Conservation (phyloP, 257 asterid species). For the Solanum sejunctum region DNA sequence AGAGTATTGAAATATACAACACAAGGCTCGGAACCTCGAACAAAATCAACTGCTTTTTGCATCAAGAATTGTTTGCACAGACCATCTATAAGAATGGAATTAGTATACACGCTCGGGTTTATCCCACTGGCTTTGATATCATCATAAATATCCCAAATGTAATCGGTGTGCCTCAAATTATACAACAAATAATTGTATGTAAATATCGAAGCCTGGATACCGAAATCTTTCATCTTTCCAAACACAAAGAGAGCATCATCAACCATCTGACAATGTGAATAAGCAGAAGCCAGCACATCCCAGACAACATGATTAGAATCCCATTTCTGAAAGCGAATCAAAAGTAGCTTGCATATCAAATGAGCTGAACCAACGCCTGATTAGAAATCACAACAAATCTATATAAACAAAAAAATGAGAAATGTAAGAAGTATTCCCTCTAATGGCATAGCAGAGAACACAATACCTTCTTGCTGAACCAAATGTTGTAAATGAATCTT, state of each 20-base stretch:
- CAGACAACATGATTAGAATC: slow-evolving; percentile 38
- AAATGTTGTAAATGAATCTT: slow-evolving; percentile 39
- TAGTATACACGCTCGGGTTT: slow-evolving; percentile 35
- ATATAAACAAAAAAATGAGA: slow-evolving; percentile 28
- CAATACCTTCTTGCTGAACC: slow-evolving; percentile 9
- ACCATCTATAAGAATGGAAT: slow-evolving; percentile 55
- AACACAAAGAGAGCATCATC: slow-evolving; percentile 56
- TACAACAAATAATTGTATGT: slow-evolving; percentile 54
- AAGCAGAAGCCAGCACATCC: slow-evolving; percentile 65
- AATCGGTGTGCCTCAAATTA: slow-evolving; percentile 43
- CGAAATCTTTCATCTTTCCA: slow-evolving; percentile 49
- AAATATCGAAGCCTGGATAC: slow-evolving; percentile 42
- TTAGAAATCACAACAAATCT: slow-evolving; percentile 35
- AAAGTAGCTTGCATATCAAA: slow-evolving; percentile 51
- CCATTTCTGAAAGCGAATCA: slow-evolving; percentile 29
- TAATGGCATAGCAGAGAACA: not conserved
- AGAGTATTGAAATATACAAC: slow-evolving; percentile 49
- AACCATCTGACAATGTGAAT: slow-evolving; percentile 44
- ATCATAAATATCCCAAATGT: slow-evolving; percentile 37
- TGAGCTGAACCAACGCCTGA: slow-evolving; percentile 81
- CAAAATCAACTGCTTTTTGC: slow-evolving; percentile 47
- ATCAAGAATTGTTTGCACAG: slow-evolving; percentile 54
- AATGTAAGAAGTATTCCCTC: slow-evolving; percentile 7
- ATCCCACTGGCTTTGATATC: slow-evolving; percentile 35
- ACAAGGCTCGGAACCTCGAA: slow-evolving; percentile 32